Base-by-base conservation (phyloP, 306 rosid genomes). In the Phaseolus lunatus region DNA sequence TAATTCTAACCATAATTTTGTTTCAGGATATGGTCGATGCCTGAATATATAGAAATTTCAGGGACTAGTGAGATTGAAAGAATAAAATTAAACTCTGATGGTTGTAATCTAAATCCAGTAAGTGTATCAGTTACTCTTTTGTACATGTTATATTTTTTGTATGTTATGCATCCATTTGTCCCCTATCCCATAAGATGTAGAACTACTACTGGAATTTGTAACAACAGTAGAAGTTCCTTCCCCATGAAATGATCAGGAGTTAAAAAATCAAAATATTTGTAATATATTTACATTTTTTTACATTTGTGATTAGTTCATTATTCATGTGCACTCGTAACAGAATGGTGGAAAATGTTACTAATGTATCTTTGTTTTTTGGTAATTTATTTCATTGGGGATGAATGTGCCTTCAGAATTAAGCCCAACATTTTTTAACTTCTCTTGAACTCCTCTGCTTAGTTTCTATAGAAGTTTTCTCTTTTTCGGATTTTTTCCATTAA, bases 21-120 rank as follows among this genome's bases (percentile, higher is more conserved):
- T 61, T 44, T 75, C 96, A 94, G 97, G 93, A 86, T 92, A 85
- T 88, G 89, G 93, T 84, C 72, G 44, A 53, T 86, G 78, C 87
- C 92, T 54, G 91, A 85, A 77, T 78, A 78, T 81, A 80, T 68
- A 72, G 87, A 81, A 65, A 72, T 81, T 70, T 67, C 87, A 76
- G 82, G 84, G 84, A 78, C 86, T 75, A 62, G 73, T 37, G 87
- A 86, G 66, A 64, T 81, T 72, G 81, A 88, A 73, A 72, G 14
- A 22, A 84, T 72, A 68, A 78, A 70, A 11, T 66, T 86, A 54
- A 72, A 78, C 64, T 58, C 89, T 9, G 86, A 82, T 22, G 85
- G 58, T 64, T 90, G 85, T 81, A 82, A 81, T 82, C 85, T 79
- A 24, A 68, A 94, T 43, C 67, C 85, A 78, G 96, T 94, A 88